Base-by-base conservation (phyloP, 148 eudicot genomes). In the Agrostemma githago region DNA sequence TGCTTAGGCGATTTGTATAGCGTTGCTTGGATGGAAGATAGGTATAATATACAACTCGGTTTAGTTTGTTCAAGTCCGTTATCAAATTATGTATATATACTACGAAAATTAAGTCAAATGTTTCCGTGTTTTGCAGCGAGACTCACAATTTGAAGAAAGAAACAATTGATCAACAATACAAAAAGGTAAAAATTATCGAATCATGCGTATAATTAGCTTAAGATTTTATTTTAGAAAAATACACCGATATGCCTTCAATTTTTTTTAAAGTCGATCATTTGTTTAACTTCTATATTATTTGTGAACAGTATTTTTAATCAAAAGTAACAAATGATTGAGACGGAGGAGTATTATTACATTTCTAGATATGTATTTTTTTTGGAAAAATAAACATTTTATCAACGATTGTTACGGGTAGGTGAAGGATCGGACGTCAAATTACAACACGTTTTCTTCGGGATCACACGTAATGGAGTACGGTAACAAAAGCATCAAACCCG, bases 381-480 rank as follows among this genome's bases (percentile, higher is more conserved):
- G n/a, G n/a, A n/a, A n/a, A n/a, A n/a, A n/a, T n/a, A n/a, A n/a
- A n/a, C n/a, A n/a, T n/a, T n/a, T n/a, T 63, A 21, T 40, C 44
- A 42, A 15, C 38, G 71, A 5, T 40, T 26, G 46, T 42, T 12
- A 74, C 51, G 38, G 78, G 77, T 70, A 95, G 98, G 97, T 92
- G 8, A 95, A 92, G 80, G 83, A 73, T 14, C 81, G 99, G 56
- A 95, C 99, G 44, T 92, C 96, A 16, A 90, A 92, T 75, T 68
- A 62, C 83, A 85, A 95, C 72, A 86, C 89, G 3, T 85, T 85
- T 46, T 76, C 68, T 2, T 68, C 86, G 0, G 85, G 85, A 53
- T 85, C 97, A 6, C 99, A 95, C 75, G 99, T 95, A 59, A 95
- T 92, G 99, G 90, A 95, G 76, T 95, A 95, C 40, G 99, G 99